Percentiles rank a stretch among this genome's conserved stretches.
Evolutionary conservation across 2,329 filamentous ascomycete species (phyloP).

Genomic region (Tothia fuscella): DNA sequence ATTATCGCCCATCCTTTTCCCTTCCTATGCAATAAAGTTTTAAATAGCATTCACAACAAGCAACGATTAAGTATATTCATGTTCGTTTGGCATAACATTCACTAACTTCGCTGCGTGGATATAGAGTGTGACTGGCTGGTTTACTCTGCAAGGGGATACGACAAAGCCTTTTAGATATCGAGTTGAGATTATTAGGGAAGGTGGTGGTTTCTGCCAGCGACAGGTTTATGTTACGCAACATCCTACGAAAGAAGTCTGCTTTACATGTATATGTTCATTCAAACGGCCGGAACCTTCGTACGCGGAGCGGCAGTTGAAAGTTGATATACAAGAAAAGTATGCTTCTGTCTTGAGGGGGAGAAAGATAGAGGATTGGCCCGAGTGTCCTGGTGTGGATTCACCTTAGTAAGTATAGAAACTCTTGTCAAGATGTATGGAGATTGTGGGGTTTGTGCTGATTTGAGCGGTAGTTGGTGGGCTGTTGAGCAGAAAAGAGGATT

Average conservation of each 20-base stretch:
- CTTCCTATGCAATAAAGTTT: too few species aligned
- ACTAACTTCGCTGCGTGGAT: too few species aligned
- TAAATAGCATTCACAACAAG: too few species aligned
- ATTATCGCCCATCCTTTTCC: too few species aligned
- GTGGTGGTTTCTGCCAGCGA: slow-evolving; percentile 39
- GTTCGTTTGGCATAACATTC: too few species aligned
- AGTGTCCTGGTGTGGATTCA: slow-evolving; percentile 24
- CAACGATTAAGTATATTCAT: too few species aligned
- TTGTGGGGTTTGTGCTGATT: slow-evolving; percentile 17
- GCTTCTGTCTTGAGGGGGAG: slow-evolving; percentile 22
- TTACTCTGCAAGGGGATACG: slow-evolving; percentile 35
- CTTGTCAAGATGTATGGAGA: not conserved
- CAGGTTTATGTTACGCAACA: slow-evolving; percentile 40
- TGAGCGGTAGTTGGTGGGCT: slow-evolving; percentile 9
- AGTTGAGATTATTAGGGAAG: slow-evolving; percentile 39
- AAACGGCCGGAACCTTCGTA: slow-evolving; percentile 30
- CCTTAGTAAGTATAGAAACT: slow-evolving; percentile 18
- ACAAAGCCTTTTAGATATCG: slow-evolving; percentile 39
- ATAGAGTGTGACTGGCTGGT: slow-evolving; percentile 42
- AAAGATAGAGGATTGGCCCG: slow-evolving; percentile 17
- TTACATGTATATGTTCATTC: slow-evolving; percentile 41
- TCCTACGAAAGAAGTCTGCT: slow-evolving; percentile 32
- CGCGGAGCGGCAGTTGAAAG: slow-evolving; percentile 23
- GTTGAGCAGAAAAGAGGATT: slow-evolving; percentile 4
- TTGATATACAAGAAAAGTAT: slow-evolving; percentile 26